Evolutionary conservation across 73 alveolate genomes (phyloP), one percentile per base, ranked within the genome.

Genomic region (Blepharisma stoltei): DNA sequence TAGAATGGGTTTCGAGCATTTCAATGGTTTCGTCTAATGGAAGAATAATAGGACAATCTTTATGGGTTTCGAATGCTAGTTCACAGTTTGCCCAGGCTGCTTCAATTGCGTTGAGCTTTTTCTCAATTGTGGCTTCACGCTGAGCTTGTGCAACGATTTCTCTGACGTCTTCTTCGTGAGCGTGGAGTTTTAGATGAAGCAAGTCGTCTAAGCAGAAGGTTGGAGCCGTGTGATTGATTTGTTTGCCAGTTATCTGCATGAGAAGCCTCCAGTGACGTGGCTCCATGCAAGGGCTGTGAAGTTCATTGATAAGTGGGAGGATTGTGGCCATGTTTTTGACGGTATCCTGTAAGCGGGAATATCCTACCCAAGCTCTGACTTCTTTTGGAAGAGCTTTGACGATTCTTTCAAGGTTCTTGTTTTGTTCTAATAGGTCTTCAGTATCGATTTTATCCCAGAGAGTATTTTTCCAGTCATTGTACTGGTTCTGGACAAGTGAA

Each of bases 381-480:
- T 89, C 97, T 81, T 93, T 93, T 69, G 95, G 94, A 81, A 95
- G 91, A 67, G 92, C 92, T 86, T 94, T 95, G 60, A 92, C 89
- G 85, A 87, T 76, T 50, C 83, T 92, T 79, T 92, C 96, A 75
- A 97, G 85, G 47, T 95, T 97, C 65, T 95, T 95, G 81, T 94
- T 97, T 50, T 92, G 96, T 76, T 95, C 98, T 79, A 96, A 93
- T 55, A 97, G 92, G 73, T 87, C 82, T 84, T 97, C 99, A 7
- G 99, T 98, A 85, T 97, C 97, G 67, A 97, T 97, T 89, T 97
- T 95, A 90, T 97, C 99, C 99, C 98, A 96, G 54, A 95, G 95
- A 9, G 97, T 97, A 60, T 93, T 86, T 83, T 97, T 93, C 99
- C 99, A 97, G 81, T 97, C 98, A 70, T 96, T 97, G 84, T 95